phyloP scores from a whole-genome alignment of 257 asterid species.

The Solanum stenotomum region DNA sequence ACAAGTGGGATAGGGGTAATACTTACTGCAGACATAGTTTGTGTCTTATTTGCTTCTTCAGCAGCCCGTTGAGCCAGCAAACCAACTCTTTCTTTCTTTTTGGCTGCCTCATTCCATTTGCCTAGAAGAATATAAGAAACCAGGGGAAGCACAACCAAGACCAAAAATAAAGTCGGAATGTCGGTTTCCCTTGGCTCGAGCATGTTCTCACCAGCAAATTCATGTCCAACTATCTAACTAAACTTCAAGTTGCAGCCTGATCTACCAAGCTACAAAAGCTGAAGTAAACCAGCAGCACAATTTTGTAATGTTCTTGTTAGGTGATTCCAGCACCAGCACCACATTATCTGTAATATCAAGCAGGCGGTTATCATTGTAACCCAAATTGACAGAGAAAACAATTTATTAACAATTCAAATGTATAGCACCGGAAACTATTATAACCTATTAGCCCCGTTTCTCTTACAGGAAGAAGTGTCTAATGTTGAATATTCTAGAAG shows the following conservation, averaged over 20 bases:
- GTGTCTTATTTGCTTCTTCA: slow-evolving; percentile 39
- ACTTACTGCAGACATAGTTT: slow-evolving; percentile 35
- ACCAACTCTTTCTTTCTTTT: slow-evolving; percentile 43
- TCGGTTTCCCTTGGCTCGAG: slow-evolving; percentile 78
- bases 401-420: not conserved
- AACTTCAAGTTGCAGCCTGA: slow-evolving; percentile 15
- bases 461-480: not conserved
- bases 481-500: not conserved
- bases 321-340: not conserved
- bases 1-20: slow-evolving; percentile 21
- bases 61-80: slow-evolving; percentile 40
- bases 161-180: slow-evolving; percentile 46
- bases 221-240: slow-evolving; percentile 41
- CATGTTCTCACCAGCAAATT: slow-evolving; percentile 67
- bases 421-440: not conserved
- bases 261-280: slow-evolving; percentile 20
- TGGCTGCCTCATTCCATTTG: slow-evolving; percentile 60
- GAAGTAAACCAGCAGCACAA: not conserved
- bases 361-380: not conserved
- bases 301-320: not conserved
- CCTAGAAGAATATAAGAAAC: slow-evolving; percentile 62
- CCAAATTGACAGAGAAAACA: not conserved
- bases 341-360: not conserved
- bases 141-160: slow-evolving; percentile 73
- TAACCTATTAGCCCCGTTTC: not conserved